Conservation (phyloP, 495 filamentous ascomycete genomes). For the Aspergillus nidulans region DNA sequence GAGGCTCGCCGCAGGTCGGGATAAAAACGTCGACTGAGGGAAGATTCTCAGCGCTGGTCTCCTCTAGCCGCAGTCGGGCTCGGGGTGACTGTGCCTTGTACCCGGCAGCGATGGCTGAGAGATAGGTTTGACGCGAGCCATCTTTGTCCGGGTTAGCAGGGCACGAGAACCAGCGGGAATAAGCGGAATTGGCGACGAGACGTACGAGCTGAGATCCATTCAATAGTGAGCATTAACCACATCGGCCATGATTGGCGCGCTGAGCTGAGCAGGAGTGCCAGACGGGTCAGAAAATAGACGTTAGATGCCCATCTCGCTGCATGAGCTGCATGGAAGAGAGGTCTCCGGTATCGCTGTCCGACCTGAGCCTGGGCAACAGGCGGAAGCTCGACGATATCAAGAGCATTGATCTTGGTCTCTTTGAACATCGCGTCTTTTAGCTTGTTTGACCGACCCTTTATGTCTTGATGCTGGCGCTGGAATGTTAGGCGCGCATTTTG, state of each 20-base stretch:
- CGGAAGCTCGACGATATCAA: conserved; percentile 18
- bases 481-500: neutral
- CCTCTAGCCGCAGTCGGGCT: conserved; percentile 22
- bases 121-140: conserved; percentile 20
- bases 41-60: conserved; percentile 12
- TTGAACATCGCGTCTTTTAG: conserved; percentile 1
- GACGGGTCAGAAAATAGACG: conserved; percentile 22
- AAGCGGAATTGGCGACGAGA: neutral
- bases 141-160: neutral
- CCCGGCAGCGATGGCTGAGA: conserved; percentile 19
- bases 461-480: too few relatives aligned
- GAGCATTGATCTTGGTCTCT: conserved; percentile 18
- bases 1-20: conserved; percentile 45
- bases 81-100: neutral
- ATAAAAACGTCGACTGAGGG: conserved; percentile 47
- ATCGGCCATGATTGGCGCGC: conserved; percentile 24
- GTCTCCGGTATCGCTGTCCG: conserved; percentile 20
- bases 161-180: conserved; percentile 16
- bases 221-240: conserved; percentile 28
- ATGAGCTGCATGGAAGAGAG: conserved; percentile 20
- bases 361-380: conserved; percentile 14
- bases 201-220: conserved; percentile 27
- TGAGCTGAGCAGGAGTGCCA: conserved; percentile 11
- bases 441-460: too few relatives aligned
- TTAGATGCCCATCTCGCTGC: conserved; percentile 21